A percentile compares a stretch with the other conserved stretches of the same genome.
phyloP scores from a whole-genome alignment of 257 asterid genomes.

The Nemophila menziesii region DNA sequence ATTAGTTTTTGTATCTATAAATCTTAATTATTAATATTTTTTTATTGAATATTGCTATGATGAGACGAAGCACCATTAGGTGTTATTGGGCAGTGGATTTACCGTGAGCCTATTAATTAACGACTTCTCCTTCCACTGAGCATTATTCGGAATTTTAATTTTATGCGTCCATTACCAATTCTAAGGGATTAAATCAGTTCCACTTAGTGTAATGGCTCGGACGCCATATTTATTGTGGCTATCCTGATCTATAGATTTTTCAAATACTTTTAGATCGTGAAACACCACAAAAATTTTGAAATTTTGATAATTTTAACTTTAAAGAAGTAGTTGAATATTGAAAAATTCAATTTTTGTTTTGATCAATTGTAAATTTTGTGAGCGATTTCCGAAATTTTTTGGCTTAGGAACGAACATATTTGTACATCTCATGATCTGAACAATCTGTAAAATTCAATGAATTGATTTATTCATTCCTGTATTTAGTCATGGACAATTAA shows the following conservation, averaged over 20 bases:
- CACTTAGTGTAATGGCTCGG: conserved; percentile 77
- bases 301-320: too few species aligned
- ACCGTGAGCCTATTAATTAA: conserved; percentile 35
- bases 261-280: conserved; percentile 54
- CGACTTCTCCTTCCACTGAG: conserved; percentile 70
- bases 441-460: too few species aligned
- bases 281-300: conserved; percentile 57
- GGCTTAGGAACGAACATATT: not conserved
- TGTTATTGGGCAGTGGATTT: conserved; percentile 39
- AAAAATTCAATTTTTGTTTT: not conserved
- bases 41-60: conserved; percentile 17
- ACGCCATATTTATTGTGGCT: conserved; percentile 49
- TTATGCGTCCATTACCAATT: conserved; percentile 81
- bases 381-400: not conserved
- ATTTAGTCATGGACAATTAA: too few species aligned
- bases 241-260: conserved; percentile 55
- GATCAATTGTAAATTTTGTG: too few species aligned
- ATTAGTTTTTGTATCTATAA: not conserved
- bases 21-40: not conserved
- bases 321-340: too few species aligned
- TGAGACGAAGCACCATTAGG: conserved; percentile 27
- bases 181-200: conserved; percentile 42
- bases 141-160: not conserved
- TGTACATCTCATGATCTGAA: too few species aligned
- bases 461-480: too few species aligned